These are phyloP conservation scores for Syncephalis plumigaleata DNA, from an alignment of 371 early-diverging fungal species.

Conservation along the genomic window DNA sequence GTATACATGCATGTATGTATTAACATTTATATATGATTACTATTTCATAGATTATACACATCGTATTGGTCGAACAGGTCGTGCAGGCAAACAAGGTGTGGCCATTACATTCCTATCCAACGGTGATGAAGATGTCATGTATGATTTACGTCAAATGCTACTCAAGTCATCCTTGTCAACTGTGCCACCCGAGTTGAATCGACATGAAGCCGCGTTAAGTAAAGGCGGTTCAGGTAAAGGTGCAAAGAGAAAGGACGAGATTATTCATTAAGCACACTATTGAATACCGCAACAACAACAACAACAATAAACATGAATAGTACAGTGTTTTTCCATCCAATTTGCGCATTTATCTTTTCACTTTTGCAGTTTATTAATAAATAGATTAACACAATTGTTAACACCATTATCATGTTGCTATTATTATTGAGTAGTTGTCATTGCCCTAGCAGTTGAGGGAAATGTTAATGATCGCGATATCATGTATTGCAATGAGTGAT, in stretches of 20 bases:
- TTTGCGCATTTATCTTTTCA: too few relatives aligned
- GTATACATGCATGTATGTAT: too few relatives aligned
- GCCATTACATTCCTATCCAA: conserved; percentile 80
- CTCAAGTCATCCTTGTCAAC: conserved; percentile 58
- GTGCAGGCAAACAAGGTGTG: conserved; percentile 89
- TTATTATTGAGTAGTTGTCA: too few relatives aligned
- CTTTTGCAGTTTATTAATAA: too few relatives aligned
- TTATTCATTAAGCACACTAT: conserved; percentile 17
- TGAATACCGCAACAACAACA: too few relatives aligned
- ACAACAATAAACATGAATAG: too few relatives aligned
- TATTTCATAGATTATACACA: conserved; percentile 78
- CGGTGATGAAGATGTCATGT: conserved; percentile 78
- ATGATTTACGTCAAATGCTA: conserved; percentile 80
- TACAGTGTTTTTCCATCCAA: too few relatives aligned
- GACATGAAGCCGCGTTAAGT: conserved; percentile 70
- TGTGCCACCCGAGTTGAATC: conserved; percentile 72
- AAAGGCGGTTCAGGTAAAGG: conserved; percentile 32
- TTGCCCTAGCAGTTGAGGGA: too few relatives aligned
- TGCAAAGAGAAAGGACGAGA: conserved; percentile 41
- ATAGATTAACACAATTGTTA: too few relatives aligned
- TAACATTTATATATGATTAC: neutral
- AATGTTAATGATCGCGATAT: too few relatives aligned
- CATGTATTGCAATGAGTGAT: too few relatives aligned
- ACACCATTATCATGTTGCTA: too few relatives aligned
- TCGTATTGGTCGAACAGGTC: conserved; percentile 95